phyloP scores from a whole-genome alignment of 352 stramenopile genomes.

The Globisporangium nunn region DNA sequence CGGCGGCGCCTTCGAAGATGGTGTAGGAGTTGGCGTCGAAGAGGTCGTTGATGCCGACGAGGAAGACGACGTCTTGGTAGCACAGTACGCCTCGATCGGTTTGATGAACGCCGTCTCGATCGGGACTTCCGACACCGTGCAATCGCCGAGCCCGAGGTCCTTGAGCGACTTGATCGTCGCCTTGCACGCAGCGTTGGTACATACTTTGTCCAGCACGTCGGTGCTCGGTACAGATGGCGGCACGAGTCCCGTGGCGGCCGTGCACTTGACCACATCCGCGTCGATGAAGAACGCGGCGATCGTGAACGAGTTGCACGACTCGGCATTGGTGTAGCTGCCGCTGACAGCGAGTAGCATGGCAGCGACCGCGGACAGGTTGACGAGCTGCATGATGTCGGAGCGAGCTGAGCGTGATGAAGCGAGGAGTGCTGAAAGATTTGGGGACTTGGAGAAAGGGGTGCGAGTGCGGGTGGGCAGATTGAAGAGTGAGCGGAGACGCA shows the following conservation, averaged over 20 bases:
- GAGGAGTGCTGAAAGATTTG: too few species aligned
- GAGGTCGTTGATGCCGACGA: not conserved
- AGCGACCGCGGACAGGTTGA: not conserved
- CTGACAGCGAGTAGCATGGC: not conserved
- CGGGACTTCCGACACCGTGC: not conserved
- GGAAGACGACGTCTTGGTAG: not conserved
- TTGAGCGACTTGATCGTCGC: conserved; percentile 1
- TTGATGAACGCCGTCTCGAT: conserved; percentile 4
- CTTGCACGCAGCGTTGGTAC: not conserved
- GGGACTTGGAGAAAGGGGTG: not conserved
- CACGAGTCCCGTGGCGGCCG: not conserved
- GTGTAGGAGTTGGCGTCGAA: not conserved
- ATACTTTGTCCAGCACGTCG: conserved; percentile 2
- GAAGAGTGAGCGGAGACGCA: not conserved
- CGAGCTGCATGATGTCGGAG: not conserved
- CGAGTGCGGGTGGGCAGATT: not conserved
- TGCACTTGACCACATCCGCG: conserved; percentile 3
- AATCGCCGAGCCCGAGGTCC: conserved; percentile 5
- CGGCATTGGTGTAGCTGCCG: not conserved
- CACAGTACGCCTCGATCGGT: conserved; percentile 4
- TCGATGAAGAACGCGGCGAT: not conserved
- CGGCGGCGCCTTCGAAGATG: not conserved
- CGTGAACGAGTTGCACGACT: not conserved
- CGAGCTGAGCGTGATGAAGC: not conserved
- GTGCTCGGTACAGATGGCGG: not conserved